Percentiles rank a stretch among this genome's conserved stretches.
Conservation (phyloP, 768 basidiomycete species). For the Russula emetica region DNA sequence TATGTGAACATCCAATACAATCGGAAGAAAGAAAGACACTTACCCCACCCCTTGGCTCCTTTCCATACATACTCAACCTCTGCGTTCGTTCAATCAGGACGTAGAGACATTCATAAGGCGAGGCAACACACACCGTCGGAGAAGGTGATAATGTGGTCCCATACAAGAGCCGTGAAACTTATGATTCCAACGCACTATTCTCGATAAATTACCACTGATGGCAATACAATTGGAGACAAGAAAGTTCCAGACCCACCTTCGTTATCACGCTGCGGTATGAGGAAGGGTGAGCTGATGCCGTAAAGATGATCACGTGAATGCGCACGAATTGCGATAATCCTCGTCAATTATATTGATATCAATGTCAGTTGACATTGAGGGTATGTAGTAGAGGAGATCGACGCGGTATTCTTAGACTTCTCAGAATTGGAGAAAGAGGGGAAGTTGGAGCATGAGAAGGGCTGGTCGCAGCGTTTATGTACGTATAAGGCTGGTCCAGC, state of each 20-base stretch:
- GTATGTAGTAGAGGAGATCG: not conserved
- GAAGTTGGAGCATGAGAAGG: not conserved
- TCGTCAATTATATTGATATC: not conserved
- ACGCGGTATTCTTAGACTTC: not conserved
- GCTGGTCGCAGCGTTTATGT: not conserved
- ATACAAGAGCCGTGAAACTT: conserved; percentile 49
- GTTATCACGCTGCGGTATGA: not conserved
- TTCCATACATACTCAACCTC: conserved; percentile 54
- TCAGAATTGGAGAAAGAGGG: not conserved
- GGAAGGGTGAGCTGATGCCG: not conserved
- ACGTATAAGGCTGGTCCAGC: not conserved
- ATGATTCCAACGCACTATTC: conserved; percentile 48
- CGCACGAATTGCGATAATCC: conserved; percentile 13
- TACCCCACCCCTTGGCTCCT: conserved; percentile 44
- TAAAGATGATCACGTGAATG: not conserved
- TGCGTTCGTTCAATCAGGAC: not conserved
- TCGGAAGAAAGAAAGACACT: conserved; percentile 28
- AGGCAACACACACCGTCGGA: conserved; percentile 38
- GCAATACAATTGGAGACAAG: not conserved
- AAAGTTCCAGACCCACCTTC: not conserved
- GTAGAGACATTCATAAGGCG: not conserved
- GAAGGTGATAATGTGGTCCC: conserved; percentile 55
- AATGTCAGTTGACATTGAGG: not conserved
- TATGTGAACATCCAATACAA: not conserved
- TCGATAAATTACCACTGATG: not conserved